A percentile compares a stretch with the other conserved stretches of the same genome.
These are phyloP conservation scores for Fusarium albosuccineum DNA, from an alignment of 2,329 filamentous ascomycete species.

Conservation along the genomic window DNA sequence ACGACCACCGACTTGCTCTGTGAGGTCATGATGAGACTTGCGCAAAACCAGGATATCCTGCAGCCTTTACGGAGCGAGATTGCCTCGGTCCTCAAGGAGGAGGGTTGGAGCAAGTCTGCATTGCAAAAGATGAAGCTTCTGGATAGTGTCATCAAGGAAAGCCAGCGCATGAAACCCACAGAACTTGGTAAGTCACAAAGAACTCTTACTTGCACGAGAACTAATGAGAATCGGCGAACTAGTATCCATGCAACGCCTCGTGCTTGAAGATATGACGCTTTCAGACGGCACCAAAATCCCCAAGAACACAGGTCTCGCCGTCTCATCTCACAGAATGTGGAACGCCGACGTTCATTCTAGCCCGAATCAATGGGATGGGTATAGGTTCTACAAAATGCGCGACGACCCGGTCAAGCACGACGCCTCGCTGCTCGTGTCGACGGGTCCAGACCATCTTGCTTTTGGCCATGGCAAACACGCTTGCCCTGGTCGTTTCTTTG, in stretches of 20 bases:
- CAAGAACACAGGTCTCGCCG: background rate
- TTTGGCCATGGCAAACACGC: slow-evolving; percentile 59
- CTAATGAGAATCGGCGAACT: background rate
- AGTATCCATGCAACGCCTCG: slow-evolving; percentile 12
- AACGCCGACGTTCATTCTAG: slow-evolving; percentile 42
- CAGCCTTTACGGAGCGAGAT: background rate
- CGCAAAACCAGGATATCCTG: background rate
- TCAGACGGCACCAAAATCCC: slow-evolving; percentile 13
- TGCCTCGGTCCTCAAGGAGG: background rate
- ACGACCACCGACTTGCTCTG: background rate
- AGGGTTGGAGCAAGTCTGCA: background rate
- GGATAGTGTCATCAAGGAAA: background rate
- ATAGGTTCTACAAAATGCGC: slow-evolving; percentile 48
- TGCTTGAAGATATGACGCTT: slow-evolving; percentile 7
- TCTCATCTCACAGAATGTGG: slow-evolving; percentile 29
- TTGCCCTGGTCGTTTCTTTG: slow-evolving; percentile 60
- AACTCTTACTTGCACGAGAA: too few relatives aligned
- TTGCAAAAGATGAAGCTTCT: background rate
- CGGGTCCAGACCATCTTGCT: slow-evolving; percentile 47
- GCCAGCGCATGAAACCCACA: background rate
- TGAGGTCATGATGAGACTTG: background rate
- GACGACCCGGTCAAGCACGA: slow-evolving; percentile 40
- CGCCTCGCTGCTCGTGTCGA: slow-evolving; percentile 52
- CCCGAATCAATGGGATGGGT: slow-evolving; percentile 45
- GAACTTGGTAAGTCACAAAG: background rate